Base-by-base conservation (phyloP, 257 asterid genomes). In the Fraxinus pennsylvanica region DNA sequence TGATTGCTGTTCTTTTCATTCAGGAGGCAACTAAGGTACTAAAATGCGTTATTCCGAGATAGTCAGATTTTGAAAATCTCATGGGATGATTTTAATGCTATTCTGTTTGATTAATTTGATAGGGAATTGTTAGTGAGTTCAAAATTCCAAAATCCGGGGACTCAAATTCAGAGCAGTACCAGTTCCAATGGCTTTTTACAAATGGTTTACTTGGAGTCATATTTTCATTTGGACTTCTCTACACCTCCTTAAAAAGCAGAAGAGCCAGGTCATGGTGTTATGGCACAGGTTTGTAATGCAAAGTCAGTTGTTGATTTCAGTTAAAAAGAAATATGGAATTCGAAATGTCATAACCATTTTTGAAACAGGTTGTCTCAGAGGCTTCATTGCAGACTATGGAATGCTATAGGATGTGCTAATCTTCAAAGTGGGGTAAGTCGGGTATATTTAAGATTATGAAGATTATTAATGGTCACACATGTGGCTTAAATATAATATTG, bases 351-450 rank as follows among this genome's bases (percentile, higher is more conserved):
- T 19, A 50, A 50, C 61, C 61, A 50, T 50, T 50, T 74, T 52
- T 0, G 17, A 36, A 32, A 75, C 81, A 83, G 91, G 86, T 12
- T 75, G 80, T 79, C 25, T 83, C 39, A 74, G 94, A 74, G 81
- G 90, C 74, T 89, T 87, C 43, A 50, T 87, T 13, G 91, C 91
- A 2, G 93, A 89, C 45, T 89, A 87, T 84, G 90, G 93, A 27
- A 90, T 89, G 76, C 91, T n/a, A n/a, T n/a, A n/a, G 33, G 33
- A 32, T 32, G 4, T 32, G 33, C 33, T 2, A 4, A 32, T 32
- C 33, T 32, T 32, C 33, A 32, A 32, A 32, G 33, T 32, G 33
- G 33, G 33, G 33, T 2, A 32, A 32, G 33, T 32, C 33, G 3
- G 0, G 33, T 3, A 32, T 32, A 3, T 32, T 32, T 32, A 2